Percentiles rank a stretch among this genome's conserved stretches.
Conservation (phyloP, 2,329 filamentous ascomycete species). For the Madurella mycetomatis region DNA sequence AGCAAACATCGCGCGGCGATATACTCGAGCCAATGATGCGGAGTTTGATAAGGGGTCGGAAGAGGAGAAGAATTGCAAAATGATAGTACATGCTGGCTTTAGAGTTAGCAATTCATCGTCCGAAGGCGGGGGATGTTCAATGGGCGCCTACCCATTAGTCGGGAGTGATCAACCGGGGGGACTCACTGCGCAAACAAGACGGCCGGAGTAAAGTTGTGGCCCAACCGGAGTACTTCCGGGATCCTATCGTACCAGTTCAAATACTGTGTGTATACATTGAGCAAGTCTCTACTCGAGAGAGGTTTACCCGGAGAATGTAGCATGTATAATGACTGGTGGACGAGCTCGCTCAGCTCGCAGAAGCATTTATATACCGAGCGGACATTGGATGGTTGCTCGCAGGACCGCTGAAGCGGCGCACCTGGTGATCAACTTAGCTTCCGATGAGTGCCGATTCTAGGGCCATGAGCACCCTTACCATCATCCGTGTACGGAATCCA, state of each 20-base stretch:
- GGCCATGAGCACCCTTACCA: slow-evolving; percentile 36
- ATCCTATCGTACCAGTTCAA: slow-evolving; percentile 67
- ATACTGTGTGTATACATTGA: slow-evolving; percentile 63
- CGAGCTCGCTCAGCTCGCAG: slow-evolving; percentile 67
- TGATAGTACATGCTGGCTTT: slow-evolving; percentile 63
- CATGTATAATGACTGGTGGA: slow-evolving; percentile 66
- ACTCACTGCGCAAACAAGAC: slow-evolving; percentile 71
- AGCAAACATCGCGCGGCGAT: slow-evolving; percentile 61
- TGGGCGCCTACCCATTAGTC: neutral
- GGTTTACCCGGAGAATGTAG: slow-evolving; percentile 66
- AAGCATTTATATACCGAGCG: slow-evolving; percentile 65
- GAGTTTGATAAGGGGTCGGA: slow-evolving; percentile 65
- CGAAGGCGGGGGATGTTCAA: neutral
- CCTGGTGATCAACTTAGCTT: slow-evolving; percentile 34
- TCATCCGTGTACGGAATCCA: slow-evolving; percentile 58
- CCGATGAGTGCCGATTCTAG: neutral
- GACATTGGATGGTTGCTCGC: slow-evolving; percentile 62
- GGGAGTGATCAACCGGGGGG: neutral
- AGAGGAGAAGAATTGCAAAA: slow-evolving; percentile 66
- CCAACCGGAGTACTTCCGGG: slow-evolving; percentile 59
- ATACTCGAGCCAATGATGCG: slow-evolving; percentile 60
- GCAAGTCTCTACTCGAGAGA: slow-evolving; percentile 58
- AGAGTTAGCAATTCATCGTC: neutral
- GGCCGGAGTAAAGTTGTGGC: slow-evolving; percentile 67
- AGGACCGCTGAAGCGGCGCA: slow-evolving; percentile 50